Conservation (phyloP, 192 early-diverging fungal genomes). For the Kickxella alabastrina region DNA sequence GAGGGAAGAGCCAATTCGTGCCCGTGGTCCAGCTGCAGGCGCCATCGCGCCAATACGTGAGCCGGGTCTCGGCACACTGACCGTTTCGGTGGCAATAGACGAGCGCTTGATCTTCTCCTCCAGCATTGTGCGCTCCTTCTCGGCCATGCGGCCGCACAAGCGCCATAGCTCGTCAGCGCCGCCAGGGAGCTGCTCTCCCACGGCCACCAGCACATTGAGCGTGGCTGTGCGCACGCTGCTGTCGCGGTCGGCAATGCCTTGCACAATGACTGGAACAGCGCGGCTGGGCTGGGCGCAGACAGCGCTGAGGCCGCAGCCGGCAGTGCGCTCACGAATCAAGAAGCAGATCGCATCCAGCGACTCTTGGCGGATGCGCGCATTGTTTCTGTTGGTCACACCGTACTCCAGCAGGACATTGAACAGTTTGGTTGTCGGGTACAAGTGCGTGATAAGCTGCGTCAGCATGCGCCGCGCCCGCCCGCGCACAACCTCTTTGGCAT, state of each 20-base stretch:
- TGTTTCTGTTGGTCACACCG: constrained; percentile 67
- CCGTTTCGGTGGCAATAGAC: constrained; percentile 22
- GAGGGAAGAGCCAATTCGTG: constrained; percentile 13
- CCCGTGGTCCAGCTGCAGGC: constrained; percentile 20
- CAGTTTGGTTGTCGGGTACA: constrained; percentile 78
- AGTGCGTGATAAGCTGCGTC: constrained; percentile 63
- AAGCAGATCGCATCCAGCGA: constrained; percentile 74
- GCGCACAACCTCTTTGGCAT: constrained; percentile 80
- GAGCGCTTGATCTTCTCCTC: constrained; percentile 74
- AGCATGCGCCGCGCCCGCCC: constrained; percentile 62
- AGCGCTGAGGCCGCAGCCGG: constrained; percentile 31
- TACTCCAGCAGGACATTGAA: constrained; percentile 66
- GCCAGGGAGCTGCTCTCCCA: constrained; percentile 61
- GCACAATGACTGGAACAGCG: constrained; percentile 65
- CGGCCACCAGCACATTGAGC: constrained; percentile 66
- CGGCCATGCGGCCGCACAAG: constrained; percentile 63
- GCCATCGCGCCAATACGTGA: constrained; percentile 31
- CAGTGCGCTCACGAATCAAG: constrained; percentile 60
- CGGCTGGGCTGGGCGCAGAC: constrained; percentile 59
- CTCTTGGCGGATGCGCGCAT: constrained; percentile 74
- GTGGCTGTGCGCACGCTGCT: constrained; percentile 77
- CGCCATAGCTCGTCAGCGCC: constrained; percentile 72
- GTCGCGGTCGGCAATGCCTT: constrained; percentile 76
- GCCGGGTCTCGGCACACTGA: constrained; percentile 8
- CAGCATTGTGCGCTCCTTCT: constrained; percentile 79